Evolutionary conservation across 1,284 basidiomycete genomes (phyloP), one percentile per base, ranked within the genome.

Genomic region (Gymnopus androsaceus): DNA sequence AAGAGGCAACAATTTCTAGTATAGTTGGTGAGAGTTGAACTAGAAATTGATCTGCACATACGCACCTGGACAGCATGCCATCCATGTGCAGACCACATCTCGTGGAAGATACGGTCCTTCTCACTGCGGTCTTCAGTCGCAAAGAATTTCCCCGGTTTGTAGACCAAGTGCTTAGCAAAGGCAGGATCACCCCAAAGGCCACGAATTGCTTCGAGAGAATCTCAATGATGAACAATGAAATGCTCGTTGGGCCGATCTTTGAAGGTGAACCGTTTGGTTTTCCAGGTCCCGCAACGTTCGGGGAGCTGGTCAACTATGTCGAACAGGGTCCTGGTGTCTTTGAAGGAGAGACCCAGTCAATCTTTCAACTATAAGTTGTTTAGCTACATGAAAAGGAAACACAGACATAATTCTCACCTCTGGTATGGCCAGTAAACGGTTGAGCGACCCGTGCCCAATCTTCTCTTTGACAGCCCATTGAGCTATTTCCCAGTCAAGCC

Each of bases 41-140:
- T n/a, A 40, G 17, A 9, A 42, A 21, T 4, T 42, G 11, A 11
- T 25, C 6, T 17, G 19, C 40, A 21, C 19, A 21, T 2, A 42
- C 64, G 4, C 27, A 64, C 66, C 62, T 68, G 66, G 0, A 59
- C 55, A 4, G 54, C 40, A 51, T 54, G 54, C 63, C 62, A 64
- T 61, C 61, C 65, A 2, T 64, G 55, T 11, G 33, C 62, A 15
- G 66, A 65, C 51, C 52, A 59, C 61, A 65, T 64, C 31, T 67
- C 64, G 48, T 54, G 47, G 49, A 64, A 63, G 14, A 56, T 42
- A 27, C 56, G 55, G 27, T 52, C 33, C n/a, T 49, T 48, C 15
- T 47, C 30, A 21, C 4, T 27, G 4, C 7, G 11, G 3, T 27
- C 25, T n/a, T 21, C 17, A 11, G 17, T 21, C 23, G 5, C 15